Evolutionary conservation across 495 filamentous ascomycete species (phyloP), one percentile per base, ranked within the genome.

Genomic region (Tuber borchii): DNA sequence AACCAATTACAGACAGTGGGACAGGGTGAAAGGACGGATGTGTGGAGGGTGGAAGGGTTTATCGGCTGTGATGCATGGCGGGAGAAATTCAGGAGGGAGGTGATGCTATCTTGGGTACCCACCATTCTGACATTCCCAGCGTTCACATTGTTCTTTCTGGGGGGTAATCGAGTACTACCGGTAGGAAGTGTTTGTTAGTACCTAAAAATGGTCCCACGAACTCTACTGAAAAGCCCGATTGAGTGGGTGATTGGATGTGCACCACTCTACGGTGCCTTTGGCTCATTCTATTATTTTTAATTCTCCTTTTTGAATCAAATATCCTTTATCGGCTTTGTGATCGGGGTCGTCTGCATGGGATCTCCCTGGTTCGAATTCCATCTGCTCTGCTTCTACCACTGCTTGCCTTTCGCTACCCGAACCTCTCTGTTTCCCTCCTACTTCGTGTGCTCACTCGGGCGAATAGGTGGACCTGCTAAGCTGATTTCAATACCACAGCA

Each of bases 21-120:
- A 73, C 72, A 73, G 34, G 70, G 76, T 78, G 56, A 71, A 73
- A 70, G 76, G 43, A 72, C 74, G 75, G 77, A 74, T 79, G 75
- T 79, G 77, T 75, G 77, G 77, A 77, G 77, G 77, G 75, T 19
- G 77, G 70, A 79, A 74, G 78, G 78, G 78, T 78, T 79, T 73
- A 73, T 75, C 76, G 76, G 78, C 76, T 72, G 77, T 75, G 78
- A 79, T 79, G 78, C 78, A 79, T 77, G 76, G 78, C 76, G 78
- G 78, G 78, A 79, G 75, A 77, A 79, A 79, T 79, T 79, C 78
- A 76, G 78, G 78, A 77, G 78, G 76, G 76, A 74, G 45, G 46
- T 73, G 78, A 39, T 79, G 43, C 78, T 79, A 79, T 79, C 71
- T 79, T 79, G 78, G 78, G 78, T 79, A 79, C 61, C 78, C 78